Base-by-base conservation (phyloP, 805 yeast genomes). In the Lipomyces yamanashiensis region DNA sequence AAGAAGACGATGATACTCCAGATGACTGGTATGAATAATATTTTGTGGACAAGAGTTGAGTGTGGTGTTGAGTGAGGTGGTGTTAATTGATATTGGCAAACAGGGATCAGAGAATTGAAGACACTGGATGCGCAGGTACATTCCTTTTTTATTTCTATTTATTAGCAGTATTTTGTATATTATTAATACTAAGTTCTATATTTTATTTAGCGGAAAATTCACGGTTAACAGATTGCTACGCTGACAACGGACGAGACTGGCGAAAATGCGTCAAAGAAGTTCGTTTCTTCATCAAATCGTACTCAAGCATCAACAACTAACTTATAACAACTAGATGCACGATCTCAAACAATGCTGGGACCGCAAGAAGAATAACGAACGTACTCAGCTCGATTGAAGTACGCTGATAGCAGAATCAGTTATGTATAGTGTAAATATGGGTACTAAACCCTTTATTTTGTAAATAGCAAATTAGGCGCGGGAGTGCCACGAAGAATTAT, bases 211-310 rank as follows among this genome's bases (percentile, higher is more conserved):
- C 82, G 37, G 92, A 90, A 71, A 90, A 90, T 70, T 75, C 86
- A 72, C 84, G 84, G 15, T 76, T 90, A 39, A 90, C 87, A 58
- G 75, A 89, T 40, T 90, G 96, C 69, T 92, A 88, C 72, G 92
- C 91, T 2, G 96, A 89, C 63, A 87, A 87, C 0, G 85, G 85
- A 10, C 61, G 67, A 36, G 96, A 90, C 72, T 90, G 96, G 96
- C 77, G 96, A 59, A 76, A 85, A 70, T 89, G 96, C 68, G 73
- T 84, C 1, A 76, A 77, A 19, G 95, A 89, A 73, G 88, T 87
- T 70, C 63, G 85, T 28, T 28, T 28, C 28, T 28, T 28, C 28
- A 2, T 28, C 28, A 28, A 28, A 3, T 28, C 28, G 28, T 5
- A 28, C 28, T 28, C 28, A 28, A 28, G 5, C 28, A 28, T 28